Evolutionary conservation across 2,329 filamentous ascomycete genomes (phyloP).

Genomic region (Coniochaeta sp.): DNA sequence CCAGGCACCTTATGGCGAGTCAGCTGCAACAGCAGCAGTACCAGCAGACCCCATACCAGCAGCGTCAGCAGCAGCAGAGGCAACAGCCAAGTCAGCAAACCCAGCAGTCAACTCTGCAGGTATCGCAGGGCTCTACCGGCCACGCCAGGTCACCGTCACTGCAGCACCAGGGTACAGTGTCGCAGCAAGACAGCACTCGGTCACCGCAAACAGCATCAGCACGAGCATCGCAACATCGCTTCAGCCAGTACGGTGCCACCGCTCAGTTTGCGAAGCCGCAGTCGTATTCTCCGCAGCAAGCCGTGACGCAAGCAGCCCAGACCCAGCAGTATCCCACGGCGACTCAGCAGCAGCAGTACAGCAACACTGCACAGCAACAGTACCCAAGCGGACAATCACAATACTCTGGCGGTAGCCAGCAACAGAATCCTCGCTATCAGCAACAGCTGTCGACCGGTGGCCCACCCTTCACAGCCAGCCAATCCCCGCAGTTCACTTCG

Average conservation of each 20-base stretch:
- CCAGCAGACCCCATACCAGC: slow-evolving; percentile 8
- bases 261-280: slow-evolving; percentile 14
- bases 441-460: slow-evolving; percentile 15
- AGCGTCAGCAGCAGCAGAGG: slow-evolving; percentile 15
- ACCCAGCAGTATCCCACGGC: slow-evolving; percentile 13
- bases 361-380: slow-evolving; percentile 10
- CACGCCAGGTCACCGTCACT: slow-evolving; percentile 13
- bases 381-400: slow-evolving; percentile 10
- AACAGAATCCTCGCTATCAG: slow-evolving; percentile 19
- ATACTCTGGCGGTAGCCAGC: slow-evolving; percentile 14
- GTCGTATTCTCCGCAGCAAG: slow-evolving; percentile 13
- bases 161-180: slow-evolving; percentile 10
- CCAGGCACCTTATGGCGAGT: slow-evolving; percentile 8
- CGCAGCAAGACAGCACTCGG: slow-evolving; percentile 14
- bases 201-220: slow-evolving; percentile 15
- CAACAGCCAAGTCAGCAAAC: slow-evolving; percentile 7
- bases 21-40: slow-evolving; percentile 13
- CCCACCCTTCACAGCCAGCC: slow-evolving; percentile 16
- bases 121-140: slow-evolving; percentile 9
- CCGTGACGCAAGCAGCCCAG: slow-evolving; percentile 8
- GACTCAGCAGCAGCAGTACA: slow-evolving; percentile 11
- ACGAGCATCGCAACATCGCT: slow-evolving; percentile 10
- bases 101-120: slow-evolving; percentile 1
- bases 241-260: slow-evolving; percentile 11
- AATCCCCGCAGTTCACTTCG: slow-evolving; percentile 18